A percentile compares a stretch with the other conserved stretches of the same genome.
These are phyloP conservation scores for Pseudopithomyces maydicus DNA, from an alignment of 2,329 filamentous ascomycete genomes.

Conservation along the genomic window DNA sequence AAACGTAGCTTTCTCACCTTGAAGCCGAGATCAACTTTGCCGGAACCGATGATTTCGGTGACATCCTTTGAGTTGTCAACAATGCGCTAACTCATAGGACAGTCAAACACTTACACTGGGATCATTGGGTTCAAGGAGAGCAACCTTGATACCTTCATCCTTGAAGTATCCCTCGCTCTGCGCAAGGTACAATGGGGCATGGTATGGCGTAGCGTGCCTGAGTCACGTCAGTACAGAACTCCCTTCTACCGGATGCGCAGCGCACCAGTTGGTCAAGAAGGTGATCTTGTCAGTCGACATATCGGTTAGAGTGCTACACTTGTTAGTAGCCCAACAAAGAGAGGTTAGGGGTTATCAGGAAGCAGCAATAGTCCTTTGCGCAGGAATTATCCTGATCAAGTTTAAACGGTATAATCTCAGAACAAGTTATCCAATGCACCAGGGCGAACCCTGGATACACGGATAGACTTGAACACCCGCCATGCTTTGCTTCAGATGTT, in stretches of 20 bases:
- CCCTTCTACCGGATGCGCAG: not conserved
- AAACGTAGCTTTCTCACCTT: not conserved
- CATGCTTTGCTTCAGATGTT: not conserved
- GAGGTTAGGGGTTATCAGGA: not conserved
- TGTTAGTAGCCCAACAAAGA: not conserved
- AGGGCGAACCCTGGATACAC: not conserved
- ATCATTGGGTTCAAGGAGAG: not conserved
- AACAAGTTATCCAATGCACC: not conserved
- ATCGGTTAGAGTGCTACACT: not conserved
- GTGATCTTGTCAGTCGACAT: slow-evolving; percentile 1
- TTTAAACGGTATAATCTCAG: not conserved
- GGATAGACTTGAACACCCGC: not conserved
- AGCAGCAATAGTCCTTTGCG: not conserved
- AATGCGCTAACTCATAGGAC: not conserved
- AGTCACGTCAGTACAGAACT: not conserved
- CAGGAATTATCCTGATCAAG: not conserved
- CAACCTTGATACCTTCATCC: slow-evolving; percentile 1
- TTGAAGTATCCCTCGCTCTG: slow-evolving; percentile 1
- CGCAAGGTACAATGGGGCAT: not conserved
- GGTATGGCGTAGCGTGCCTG: slow-evolving; percentile 1
- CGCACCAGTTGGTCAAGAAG: not conserved
- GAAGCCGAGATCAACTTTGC: slow-evolving; percentile 1
- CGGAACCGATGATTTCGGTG: not conserved
- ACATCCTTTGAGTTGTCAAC: not conserved
- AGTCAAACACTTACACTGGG: not conserved